Conservation (phyloP, 805 yeast species). For the Saturnispora kantuleensis region DNA sequence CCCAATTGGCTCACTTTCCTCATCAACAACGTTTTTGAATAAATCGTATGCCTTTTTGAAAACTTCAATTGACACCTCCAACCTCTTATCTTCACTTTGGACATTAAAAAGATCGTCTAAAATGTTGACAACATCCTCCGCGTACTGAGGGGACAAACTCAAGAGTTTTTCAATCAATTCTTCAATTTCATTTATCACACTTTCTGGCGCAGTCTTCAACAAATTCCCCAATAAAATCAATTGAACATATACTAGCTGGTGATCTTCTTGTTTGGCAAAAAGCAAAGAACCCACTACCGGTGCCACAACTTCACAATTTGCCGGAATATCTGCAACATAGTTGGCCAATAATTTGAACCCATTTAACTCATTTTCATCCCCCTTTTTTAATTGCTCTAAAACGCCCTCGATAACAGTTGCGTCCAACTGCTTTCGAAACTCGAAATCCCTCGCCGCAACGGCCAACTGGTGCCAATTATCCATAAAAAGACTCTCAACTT, state of each 20-base stretch:
- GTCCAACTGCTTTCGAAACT: slow-evolving; percentile 1
- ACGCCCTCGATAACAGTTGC: background rate
- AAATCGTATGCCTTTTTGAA: background rate
- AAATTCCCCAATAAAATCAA: slow-evolving; percentile 7
- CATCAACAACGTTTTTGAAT: background rate
- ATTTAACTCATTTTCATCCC: background rate
- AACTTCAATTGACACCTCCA: background rate
- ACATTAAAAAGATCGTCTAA: background rate
- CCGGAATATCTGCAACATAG: slow-evolving; percentile 13
- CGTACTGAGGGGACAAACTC: background rate
- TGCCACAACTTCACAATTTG: slow-evolving; percentile 5
- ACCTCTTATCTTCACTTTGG: background rate
- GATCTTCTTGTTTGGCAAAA: background rate
- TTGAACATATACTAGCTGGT: background rate
- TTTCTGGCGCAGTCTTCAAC: slow-evolving; percentile 4
- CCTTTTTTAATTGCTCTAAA: background rate
- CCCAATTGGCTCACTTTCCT: background rate
- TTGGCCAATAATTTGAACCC: slow-evolving; percentile 11
- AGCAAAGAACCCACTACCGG: background rate
- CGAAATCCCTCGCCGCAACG: slow-evolving; percentile 3
- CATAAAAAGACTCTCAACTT: background rate
- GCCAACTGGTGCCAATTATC: slow-evolving; percentile 4
- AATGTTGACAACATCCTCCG: background rate
- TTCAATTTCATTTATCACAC: background rate
- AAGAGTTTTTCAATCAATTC: slow-evolving; percentile 1